Base-by-base conservation (phyloP, 352 stramenopile genomes). In the Phytophthora uliginosa region DNA sequence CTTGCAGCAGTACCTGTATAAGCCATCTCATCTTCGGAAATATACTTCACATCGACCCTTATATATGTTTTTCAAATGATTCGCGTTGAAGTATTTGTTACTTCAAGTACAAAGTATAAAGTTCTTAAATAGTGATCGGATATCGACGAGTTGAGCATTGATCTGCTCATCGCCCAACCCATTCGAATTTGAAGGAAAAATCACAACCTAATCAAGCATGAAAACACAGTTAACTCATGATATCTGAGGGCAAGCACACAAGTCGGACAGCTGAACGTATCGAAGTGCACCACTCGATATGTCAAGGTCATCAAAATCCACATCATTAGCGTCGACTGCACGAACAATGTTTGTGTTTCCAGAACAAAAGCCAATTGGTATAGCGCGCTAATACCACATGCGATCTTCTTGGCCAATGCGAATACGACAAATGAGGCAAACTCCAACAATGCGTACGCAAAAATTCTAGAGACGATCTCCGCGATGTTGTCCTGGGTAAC, bases 291-390 rank as follows among this genome's bases (percentile, higher is more conserved):
- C 10, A 78, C 59, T 1, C 68, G 65, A n/a, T 72, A 77, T 26
- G 65, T 47, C 18, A 76, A 62, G 2, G 63, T 71, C 26, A 76
- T 22, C 5, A 76, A 8, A 38, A 79, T 73, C 71, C 75, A 81
- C 24, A 70, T 60, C 51, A 82, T 66, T 0, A 82, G 28, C 20
- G 61, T 77, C 28, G 67, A 66, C 10, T 77, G 73, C 6, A 85
- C 36, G 10, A 71, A 66, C 15, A 63, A 18, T 7, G 55, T 33
- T 58, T 79, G 78, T 0, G 70, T 78, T 58, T 85, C 78, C n/a
- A 83, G 18, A 12, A 85, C 78, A 50, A 85, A 85, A 1, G 73
- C 72, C 2, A 83, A 31, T 20, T 81, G 66, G 9, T 82, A 59
- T 0, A 82, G 54, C 6, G 53, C 45, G 4, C 62, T 74, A 20